Evolutionary conservation across 208 protist genomes (phyloP), one percentile per base, ranked within the genome.

Genomic region (Wallacemonas sp.): DNA sequence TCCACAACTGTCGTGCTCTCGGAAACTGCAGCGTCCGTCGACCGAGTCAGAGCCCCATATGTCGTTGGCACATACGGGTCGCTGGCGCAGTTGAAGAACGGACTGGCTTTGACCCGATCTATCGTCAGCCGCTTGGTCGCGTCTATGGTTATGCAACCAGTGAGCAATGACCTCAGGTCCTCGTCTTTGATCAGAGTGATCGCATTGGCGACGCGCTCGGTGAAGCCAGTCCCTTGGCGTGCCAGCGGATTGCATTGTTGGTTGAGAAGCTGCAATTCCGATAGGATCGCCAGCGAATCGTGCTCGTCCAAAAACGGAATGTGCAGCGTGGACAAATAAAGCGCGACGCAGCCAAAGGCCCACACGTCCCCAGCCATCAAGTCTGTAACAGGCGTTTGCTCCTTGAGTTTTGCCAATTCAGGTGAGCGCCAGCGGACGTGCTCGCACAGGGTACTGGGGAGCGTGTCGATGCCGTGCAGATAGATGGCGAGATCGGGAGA

Each of bases 261-360:
- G 8, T 34, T 46, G 8, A 65, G 26, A 21, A 65, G 48, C 36
- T 75, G 65, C n/a, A 75, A 19, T 6, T 47, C 21, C 8, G 70
- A 63, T 30, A 75, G 55, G 19, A 75, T 30, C 29, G 56, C 49
- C 46, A 68, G 56, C 55, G 52, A 36, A 41, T 76, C 63, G 2
- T 32, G 32, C 21, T 81, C 68, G 6, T 62, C 46, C 3, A 46
- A 48, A 62, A 76, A 81, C 21, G 69, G 69, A 0, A 46, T 49
- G 6, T 29, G 33, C 1, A 27, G 32, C 1, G 76, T 74, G n/a
- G 57, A 9, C 23, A 81, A 33, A 30, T 55, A 81, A 32, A 65
- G 46, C 1, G 61, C 49, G n/a, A 81, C 12, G 30, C 65, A 77
- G 34, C 76, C 76, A 68, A 81, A 74, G 0, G 76, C 57, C 76